Evolutionary conservation across 371 early-diverging fungal species (phyloP), one percentile per base, ranked within the genome.

Genomic region (Mucor velutinosus): DNA sequence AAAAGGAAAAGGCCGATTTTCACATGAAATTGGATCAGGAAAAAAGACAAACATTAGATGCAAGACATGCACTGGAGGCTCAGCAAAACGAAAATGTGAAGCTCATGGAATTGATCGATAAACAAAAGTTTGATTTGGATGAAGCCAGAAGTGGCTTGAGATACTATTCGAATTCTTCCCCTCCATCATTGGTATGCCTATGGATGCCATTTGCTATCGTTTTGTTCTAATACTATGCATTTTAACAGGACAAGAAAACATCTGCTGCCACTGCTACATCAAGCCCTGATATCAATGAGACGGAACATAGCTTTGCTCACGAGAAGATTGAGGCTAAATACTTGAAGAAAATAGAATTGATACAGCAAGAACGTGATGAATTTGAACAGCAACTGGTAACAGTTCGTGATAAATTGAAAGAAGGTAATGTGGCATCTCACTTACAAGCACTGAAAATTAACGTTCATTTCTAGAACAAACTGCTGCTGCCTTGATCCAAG

Each of bases 51-150:
- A 19, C 32, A 12, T 6, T 33, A 7, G 35, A 62, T 4, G 21
- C 65, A 19, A 51, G 58, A 39, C 25, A 67, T 3, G 53, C 62
- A 4, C 47, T 62, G 15, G 65, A 71, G 10, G 41, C 49, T 3
- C 61, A 57, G 11, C 65, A 65, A 30, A 15, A 41, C 15, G 74
- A 68, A 45, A 74, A 74, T 7, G 49, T 41, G 2, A 64, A 55
- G 25, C 47, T 74, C 27, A 56, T 72, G 23, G 67, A 65, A n/a
- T 43, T 70, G 17, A 71, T 74, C n/a, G 71, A 77, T 70, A 53
- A 58, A 15, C 69, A 74, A 47, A 77, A 77, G 33, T 65, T 64
- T 25, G 77, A 74, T 58, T 65, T 74, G 33, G 76, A 76, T 64
- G 74, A 76, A 53, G 65, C 69, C n/a, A 71, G 65, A 59, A 67